A percentile compares a stretch with the other conserved stretches of the same genome.
phyloP scores from a whole-genome alignment of 148 eudicot species.

The Rhododendron ovatum region DNA sequence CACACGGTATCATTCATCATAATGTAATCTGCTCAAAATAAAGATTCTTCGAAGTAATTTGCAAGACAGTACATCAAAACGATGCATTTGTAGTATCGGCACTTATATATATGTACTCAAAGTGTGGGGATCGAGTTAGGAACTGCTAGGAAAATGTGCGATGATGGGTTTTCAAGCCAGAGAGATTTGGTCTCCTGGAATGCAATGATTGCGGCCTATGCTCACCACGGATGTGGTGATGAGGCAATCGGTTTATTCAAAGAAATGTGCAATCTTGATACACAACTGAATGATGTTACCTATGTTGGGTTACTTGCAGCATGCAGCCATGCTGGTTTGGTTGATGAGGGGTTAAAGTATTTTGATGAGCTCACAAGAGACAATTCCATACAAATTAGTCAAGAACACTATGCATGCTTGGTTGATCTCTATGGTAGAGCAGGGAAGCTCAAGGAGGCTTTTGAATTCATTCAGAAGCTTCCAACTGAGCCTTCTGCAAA shows the following conservation, averaged over 20 bases:
- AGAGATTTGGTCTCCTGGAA: constrained; percentile 37
- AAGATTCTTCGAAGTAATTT: constrained; percentile 18
- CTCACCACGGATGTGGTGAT: constrained; percentile 30
- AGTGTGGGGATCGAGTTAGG: constrained; percentile 31
- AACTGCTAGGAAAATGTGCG: constrained; percentile 24
- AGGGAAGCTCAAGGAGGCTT: constrained; percentile 33
- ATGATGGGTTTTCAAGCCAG: constrained; percentile 14
- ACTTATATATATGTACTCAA: constrained; percentile 33
- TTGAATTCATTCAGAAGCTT: constrained; percentile 19
- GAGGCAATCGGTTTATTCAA: constrained; percentile 29
- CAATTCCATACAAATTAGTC: constrained; percentile 19
- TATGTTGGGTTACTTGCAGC: constrained; percentile 36
- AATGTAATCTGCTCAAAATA: no score
- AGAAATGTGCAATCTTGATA: constrained; percentile 14
- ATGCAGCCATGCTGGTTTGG: constrained; percentile 37
- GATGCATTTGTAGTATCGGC: constrained; percentile 23
- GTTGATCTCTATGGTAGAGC: constrained; percentile 39
- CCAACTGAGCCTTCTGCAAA: constrained; percentile 11
- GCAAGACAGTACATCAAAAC: constrained; percentile 28
- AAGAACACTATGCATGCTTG: constrained; percentile 31
- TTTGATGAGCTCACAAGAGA: constrained; percentile 23
- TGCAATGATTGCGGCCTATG: constrained; percentile 32
- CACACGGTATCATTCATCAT: no score
- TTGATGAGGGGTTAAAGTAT: constrained; percentile 29
- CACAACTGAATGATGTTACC: constrained; percentile 19